These are phyloP conservation scores for Arthrobotrys sinensis DNA, from an alignment of 2,329 filamentous ascomycete genomes.

Conservation along the genomic window DNA sequence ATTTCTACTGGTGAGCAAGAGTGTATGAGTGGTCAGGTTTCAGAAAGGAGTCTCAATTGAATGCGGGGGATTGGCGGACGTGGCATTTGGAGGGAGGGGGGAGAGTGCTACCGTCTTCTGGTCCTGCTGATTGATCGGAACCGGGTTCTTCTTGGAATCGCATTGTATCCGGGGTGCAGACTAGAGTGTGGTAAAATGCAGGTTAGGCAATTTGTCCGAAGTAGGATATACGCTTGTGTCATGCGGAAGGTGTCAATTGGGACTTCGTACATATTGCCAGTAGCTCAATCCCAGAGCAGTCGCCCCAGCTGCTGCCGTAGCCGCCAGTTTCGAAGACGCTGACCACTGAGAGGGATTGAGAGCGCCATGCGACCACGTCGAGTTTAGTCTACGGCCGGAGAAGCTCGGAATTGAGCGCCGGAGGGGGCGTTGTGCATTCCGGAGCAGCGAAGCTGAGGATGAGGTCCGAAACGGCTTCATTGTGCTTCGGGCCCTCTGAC, in stretches of 20 bases:
- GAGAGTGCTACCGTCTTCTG: constrained; percentile 47
- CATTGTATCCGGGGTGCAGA: constrained; percentile 49
- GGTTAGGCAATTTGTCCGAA: constrained; percentile 1
- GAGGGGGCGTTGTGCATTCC: constrained; percentile 35
- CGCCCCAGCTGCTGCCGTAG: constrained; percentile 24
- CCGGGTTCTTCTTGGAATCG: constrained; percentile 47
- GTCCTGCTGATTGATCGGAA: constrained; percentile 57
- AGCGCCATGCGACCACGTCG: constrained; percentile 40
- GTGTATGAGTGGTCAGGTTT: constrained; percentile 59
- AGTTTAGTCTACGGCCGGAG: constrained; percentile 48
- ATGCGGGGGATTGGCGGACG: constrained; percentile 62
- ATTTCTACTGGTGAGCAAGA: constrained; percentile 72
- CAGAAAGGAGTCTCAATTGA: constrained; percentile 61
- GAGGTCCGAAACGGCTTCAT: constrained; percentile 51
- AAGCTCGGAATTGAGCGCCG: constrained; percentile 34
- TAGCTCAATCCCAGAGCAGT: constrained; percentile 49
- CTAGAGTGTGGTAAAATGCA: constrained; percentile 5
- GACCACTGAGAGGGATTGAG: constrained; percentile 34
- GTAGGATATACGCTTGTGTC: constrained; percentile 7
- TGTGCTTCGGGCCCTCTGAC: constrained; percentile 8
- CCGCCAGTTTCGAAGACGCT: constrained; percentile 36
- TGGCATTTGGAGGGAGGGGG: constrained; percentile 17
- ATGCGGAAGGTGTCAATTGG: constrained; percentile 1
- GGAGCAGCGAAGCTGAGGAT: constrained; percentile 21
- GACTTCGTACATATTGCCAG: constrained; percentile 46